Percentiles rank a stretch among this genome's conserved stretches.
phyloP scores from a whole-genome alignment of 257 asterid species.

The Striga asiatica region DNA sequence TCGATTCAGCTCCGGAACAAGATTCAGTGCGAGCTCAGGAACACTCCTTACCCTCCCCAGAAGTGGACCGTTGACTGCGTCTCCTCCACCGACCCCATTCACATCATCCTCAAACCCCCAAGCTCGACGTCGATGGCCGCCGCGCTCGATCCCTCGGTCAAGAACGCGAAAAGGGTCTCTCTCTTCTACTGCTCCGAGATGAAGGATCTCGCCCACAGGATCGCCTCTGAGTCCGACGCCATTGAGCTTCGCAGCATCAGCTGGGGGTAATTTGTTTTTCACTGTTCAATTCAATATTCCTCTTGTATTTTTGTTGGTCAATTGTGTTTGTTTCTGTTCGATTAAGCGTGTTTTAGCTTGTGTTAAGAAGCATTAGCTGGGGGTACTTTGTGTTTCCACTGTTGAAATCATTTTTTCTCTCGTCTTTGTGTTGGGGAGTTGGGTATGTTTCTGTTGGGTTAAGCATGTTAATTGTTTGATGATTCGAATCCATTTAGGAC shows the following conservation, averaged over 20 bases:
- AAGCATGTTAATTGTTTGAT: neutral
- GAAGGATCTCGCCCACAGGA: slow-evolving; percentile 73
- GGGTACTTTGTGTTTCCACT: no score
- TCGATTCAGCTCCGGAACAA: slow-evolving; percentile 14
- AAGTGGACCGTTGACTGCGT: slow-evolving; percentile 78
- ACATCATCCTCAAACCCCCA: slow-evolving; percentile 84
- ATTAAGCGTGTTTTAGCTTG: neutral
- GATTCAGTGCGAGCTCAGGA: slow-evolving; percentile 47
- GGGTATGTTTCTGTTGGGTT: neutral
- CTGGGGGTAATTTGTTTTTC: slow-evolving; percentile 54
- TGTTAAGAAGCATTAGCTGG: neutral
- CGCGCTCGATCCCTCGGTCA: slow-evolving; percentile 27
- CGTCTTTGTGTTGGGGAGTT: neutral
- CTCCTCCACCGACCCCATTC: slow-evolving; percentile 70
- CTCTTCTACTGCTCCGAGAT: slow-evolving; percentile 79
- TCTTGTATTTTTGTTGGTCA: no score
- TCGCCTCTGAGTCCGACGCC: slow-evolving; percentile 76
- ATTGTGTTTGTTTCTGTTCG: neutral
- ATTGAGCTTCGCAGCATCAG: slow-evolving; percentile 80
- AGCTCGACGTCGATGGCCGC: slow-evolving; percentile 35
- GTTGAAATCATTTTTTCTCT: no score
- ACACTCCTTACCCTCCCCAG: slow-evolving; percentile 28
- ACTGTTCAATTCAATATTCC: no score
- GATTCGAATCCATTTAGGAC: slow-evolving; percentile 42
- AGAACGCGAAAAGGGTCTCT: slow-evolving; percentile 49